Evolutionary conservation across 2,329 filamentous ascomycete genomes (phyloP), one percentile per base, ranked within the genome.

Genomic region (Talaromyces sp.): DNA sequence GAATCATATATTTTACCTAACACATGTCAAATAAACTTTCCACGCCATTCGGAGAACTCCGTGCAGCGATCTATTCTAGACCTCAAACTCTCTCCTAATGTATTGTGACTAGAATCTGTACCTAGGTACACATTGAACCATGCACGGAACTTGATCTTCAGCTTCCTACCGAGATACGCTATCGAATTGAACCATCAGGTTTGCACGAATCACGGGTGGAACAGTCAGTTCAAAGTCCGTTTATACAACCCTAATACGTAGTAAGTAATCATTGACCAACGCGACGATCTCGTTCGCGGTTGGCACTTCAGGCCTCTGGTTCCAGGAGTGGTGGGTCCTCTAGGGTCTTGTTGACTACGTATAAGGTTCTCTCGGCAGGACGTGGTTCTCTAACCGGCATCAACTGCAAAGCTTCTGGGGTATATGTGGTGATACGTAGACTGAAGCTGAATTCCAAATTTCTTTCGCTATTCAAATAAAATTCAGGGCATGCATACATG

Each of bases 21-120:
- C 11, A 31, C 9, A 50, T 33, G 49, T n/a, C 49, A 31, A 52
- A 52, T 31, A 52, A 52, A 52, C 49, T 52, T 33, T 33, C 27
- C 25, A 52, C 49, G 49, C 49, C 49, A 52, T 52, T 19, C 49
- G 27, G 49, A 52, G 49, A 52, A 31, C 49, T 52, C 49, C 49
- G 49, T 33, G 25, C 49, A 52, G 15, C 49, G 49, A 52, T 52
- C 25, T 33, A 33, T 52, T 7, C 49, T 52, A 33, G 47, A 50
- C 47, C 8, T 15, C 47, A 8, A 31, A 50, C 25, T 49, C 25
- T 27, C 47, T 50, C 22, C 9, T 50, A 27, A 13, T 50, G 47
- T 50, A 17, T 4, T 19, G 2, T 43, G 13, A 17, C 17, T 19
- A 50, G 6, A 17, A 2, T 50, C 25, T 50, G 22, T 52, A 17